Evolutionary conservation across 352 stramenopile species (phyloP), one percentile per base, ranked within the genome.

Genomic region (Globisporangium nodosum): DNA sequence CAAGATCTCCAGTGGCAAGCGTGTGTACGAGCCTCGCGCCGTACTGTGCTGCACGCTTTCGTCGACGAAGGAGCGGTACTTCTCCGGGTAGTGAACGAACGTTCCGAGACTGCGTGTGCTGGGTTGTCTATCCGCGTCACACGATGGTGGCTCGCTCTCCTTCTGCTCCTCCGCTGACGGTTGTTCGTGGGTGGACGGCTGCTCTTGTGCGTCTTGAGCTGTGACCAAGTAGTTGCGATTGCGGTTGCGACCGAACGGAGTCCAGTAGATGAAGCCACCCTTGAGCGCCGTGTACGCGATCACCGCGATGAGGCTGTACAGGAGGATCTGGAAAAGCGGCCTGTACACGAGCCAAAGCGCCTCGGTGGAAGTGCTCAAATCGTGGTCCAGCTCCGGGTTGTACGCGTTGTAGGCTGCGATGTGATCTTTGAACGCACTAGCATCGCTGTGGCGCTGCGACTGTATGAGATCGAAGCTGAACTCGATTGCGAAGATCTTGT

Each of bases 351-450:
- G 18, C 52, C 54, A 21, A 13, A 59, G 16, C 13, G 52, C 31
- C 27, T 42, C 20, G 2, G 20, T 18, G 24, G 58, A n/a, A 33
- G 47, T 53, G 30, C 54, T 69, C 33, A 56, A 43, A 3, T 42
- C 30, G 31, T 48, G 40, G 24, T 61, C 51, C 40, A 57, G 56
- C 30, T 49, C 55, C 45, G 43, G 51, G 13, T 16, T 8, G 49
- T 68, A 69, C n/a, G 69, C 24, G 58, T 76, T 76, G 9, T 54
- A 52, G 51, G 60, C 8, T 5, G 45, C 55, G 27, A 57, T 58
- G 9, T 13, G n/a, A 52, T 57, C 47, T 42, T 57, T 56, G 64
- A 70, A 49, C 56, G 64, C 15, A 9, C 45, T 21, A 13, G 20
- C 21, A 11, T 71, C 69, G 16, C 60, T 43, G 15, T 45, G 15